phyloP scores from a whole-genome alignment of 2,329 filamentous ascomycete genomes.

The Xylaria sp. region DNA sequence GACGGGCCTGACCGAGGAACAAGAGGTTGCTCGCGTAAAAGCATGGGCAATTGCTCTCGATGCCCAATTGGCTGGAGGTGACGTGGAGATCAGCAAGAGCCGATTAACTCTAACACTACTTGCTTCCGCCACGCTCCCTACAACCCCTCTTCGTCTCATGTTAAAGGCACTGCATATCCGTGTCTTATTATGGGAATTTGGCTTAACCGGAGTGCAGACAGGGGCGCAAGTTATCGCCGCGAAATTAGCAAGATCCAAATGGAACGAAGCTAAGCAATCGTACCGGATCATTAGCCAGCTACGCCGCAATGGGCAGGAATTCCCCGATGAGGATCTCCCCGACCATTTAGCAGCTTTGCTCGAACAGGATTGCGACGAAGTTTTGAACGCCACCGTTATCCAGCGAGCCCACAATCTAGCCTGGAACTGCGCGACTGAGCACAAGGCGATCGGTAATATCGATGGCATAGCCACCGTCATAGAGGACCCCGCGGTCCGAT shows the following conservation, averaged over 20 bases:
- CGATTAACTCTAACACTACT: constrained; percentile 87
- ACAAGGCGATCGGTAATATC: constrained; percentile 71
- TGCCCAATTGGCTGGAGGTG: constrained; percentile 90
- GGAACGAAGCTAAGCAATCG: constrained; percentile 81
- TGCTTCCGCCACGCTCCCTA: constrained; percentile 86
- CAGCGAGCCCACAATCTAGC: constrained; percentile 91
- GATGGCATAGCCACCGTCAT: constrained; percentile 85
- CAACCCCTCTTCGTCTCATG: constrained; percentile 86
- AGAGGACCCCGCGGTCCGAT: constrained; percentile 85
- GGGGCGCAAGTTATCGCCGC: constrained; percentile 74
- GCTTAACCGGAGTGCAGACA: constrained; percentile 72
- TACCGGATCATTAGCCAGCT: constrained; percentile 61
- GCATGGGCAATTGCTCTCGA: constrained; percentile 95
- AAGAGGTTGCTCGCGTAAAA: constrained; percentile 87
- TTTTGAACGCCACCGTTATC: constrained; percentile 80
- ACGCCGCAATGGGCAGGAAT: constrained; percentile 54
- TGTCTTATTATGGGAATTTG: constrained; percentile 84
- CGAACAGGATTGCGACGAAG: constrained; percentile 82
- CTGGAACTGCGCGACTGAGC: constrained; percentile 82
- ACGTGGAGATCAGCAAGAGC: constrained; percentile 88
- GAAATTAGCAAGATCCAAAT: constrained; percentile 78
- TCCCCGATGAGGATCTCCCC: constrained; percentile 75
- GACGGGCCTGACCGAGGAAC: constrained; percentile 83
- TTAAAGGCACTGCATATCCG: constrained; percentile 91
- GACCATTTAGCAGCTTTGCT: constrained; percentile 81